A percentile compares a stretch with the other conserved stretches of the same genome.
Evolutionary conservation across 1,284 basidiomycete genomes (phyloP).

Genomic region (Trichosporon ovoides): DNA sequence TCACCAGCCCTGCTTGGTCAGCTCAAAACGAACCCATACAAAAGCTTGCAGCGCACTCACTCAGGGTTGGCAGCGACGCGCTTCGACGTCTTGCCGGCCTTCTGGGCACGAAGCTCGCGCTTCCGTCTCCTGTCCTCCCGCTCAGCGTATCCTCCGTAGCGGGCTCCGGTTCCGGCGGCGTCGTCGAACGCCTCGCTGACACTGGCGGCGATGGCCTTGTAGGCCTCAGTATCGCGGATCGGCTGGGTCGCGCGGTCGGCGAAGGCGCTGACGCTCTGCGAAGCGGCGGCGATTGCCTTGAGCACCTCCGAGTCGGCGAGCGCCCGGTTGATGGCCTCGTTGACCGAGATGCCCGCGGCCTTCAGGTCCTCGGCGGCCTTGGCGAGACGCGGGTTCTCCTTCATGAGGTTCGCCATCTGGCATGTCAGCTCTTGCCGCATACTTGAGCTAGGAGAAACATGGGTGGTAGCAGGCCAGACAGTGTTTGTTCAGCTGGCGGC

Average conservation of each 20-base stretch:
- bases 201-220: constrained; percentile 84
- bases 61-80: constrained; percentile 65
- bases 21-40: constrained; percentile 1
- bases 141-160: constrained; percentile 90
- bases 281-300: constrained; percentile 66
- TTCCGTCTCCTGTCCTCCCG: constrained; percentile 75
- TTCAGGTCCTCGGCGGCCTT: constrained; percentile 87
- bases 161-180: constrained; percentile 57
- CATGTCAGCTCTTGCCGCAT: constrained; percentile 2
- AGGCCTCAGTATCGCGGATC: constrained; percentile 89
- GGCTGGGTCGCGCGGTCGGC: constrained; percentile 76
- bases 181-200: constrained; percentile 91
- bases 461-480: no score
- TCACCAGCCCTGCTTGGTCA: constrained; percentile 65
- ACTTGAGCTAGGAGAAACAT: no score
- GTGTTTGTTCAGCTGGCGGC: no score
- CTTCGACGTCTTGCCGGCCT: constrained; percentile 66
- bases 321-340: constrained; percentile 87
- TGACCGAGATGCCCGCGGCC: constrained; percentile 83
- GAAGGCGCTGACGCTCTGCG: constrained; percentile 70
- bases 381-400: constrained; percentile 88
- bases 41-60: constrained; percentile 53
- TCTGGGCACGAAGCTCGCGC: constrained; percentile 67
- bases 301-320: constrained; percentile 89
- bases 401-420: constrained; percentile 85